Conservation (phyloP, 2,329 filamentous ascomycete species). For the Remersonia thermophila region DNA sequence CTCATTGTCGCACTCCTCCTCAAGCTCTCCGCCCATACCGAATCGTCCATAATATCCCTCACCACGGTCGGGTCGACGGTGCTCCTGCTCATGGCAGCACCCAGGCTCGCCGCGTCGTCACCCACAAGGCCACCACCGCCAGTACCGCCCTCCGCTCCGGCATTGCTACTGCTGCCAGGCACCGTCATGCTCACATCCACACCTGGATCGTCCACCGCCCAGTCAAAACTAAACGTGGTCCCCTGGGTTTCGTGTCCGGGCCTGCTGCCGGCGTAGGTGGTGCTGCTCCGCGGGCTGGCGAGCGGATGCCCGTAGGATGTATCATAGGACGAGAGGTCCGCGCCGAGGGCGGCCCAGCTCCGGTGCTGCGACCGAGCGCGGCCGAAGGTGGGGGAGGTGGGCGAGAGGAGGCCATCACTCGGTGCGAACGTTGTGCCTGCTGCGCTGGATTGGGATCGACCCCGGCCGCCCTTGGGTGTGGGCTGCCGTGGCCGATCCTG, state of each 20-base stretch:
- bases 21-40: constrained; percentile 88
- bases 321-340: constrained; percentile 33
- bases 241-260: constrained; percentile 21
- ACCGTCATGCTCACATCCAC: background rate
- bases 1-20: constrained; percentile 66
- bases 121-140: no score
- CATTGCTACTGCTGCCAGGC: background rate
- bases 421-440: constrained; percentile 4
- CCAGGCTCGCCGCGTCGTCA: constrained; percentile 18
- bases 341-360: constrained; percentile 29
- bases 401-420: constrained; percentile 10
- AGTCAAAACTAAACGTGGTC: constrained; percentile 47
- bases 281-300: constrained; percentile 32
- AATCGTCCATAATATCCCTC: constrained; percentile 75
- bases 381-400: constrained; percentile 5
- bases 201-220: constrained; percentile 25
- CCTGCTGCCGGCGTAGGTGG: background rate
- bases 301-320: constrained; percentile 37
- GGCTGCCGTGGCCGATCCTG: constrained; percentile 21
- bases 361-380: constrained; percentile 7
- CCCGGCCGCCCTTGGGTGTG: constrained; percentile 15
- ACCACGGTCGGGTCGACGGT: constrained; percentile 64
- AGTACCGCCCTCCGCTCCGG: background rate
- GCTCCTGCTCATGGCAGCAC: constrained; percentile 30
- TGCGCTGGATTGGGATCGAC: constrained; percentile 16